Percentiles rank a stretch among this genome's conserved stretches.
These are phyloP conservation scores for Aspergillus intermedius DNA, from an alignment of 2,329 filamentous ascomycete species.

Conservation along the genomic window DNA sequence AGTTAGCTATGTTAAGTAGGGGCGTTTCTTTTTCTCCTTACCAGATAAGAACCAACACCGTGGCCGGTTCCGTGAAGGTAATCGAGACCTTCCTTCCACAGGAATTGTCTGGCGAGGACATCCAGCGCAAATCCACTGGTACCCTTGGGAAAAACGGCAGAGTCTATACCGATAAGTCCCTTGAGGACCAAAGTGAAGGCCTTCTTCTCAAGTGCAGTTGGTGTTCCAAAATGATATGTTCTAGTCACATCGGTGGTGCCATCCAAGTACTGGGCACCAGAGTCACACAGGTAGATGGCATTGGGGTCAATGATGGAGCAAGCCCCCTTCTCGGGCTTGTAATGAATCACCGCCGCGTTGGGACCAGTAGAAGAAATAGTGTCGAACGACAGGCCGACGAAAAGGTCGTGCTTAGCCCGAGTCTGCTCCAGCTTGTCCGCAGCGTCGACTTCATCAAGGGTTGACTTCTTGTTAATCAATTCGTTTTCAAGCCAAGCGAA, in stretches of 20 bases:
- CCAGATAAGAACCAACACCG: slow-evolving; percentile 83
- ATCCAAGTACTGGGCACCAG: slow-evolving; percentile 91
- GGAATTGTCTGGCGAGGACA: slow-evolving; percentile 75
- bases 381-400: slow-evolving; percentile 85
- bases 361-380: slow-evolving; percentile 93
- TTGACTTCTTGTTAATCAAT: slow-evolving; percentile 63
- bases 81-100: slow-evolving; percentile 90
- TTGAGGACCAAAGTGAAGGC: slow-evolving; percentile 93
- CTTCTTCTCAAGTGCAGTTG: slow-evolving; percentile 74
- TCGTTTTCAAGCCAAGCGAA: slow-evolving; percentile 97
- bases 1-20: slow-evolving; percentile 9
- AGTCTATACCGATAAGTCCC: slow-evolving; percentile 83
- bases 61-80: slow-evolving; percentile 96
- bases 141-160: slow-evolving; percentile 84
- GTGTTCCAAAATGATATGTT: slow-evolving; percentile 84
- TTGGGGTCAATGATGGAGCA: slow-evolving; percentile 79
- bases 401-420: slow-evolving; percentile 59
- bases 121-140: slow-evolving; percentile 92
- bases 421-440: slow-evolving; percentile 77
- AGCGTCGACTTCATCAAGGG: slow-evolving; percentile 81
- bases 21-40: slow-evolving; percentile 15
- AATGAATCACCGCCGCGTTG: slow-evolving; percentile 93
- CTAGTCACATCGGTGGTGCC: slow-evolving; percentile 94
- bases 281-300: slow-evolving; percentile 90
- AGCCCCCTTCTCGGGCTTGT: slow-evolving; percentile 75